Evolutionary conservation across 1,284 basidiomycete genomes (phyloP).

Genomic region (Boletus smithii): DNA sequence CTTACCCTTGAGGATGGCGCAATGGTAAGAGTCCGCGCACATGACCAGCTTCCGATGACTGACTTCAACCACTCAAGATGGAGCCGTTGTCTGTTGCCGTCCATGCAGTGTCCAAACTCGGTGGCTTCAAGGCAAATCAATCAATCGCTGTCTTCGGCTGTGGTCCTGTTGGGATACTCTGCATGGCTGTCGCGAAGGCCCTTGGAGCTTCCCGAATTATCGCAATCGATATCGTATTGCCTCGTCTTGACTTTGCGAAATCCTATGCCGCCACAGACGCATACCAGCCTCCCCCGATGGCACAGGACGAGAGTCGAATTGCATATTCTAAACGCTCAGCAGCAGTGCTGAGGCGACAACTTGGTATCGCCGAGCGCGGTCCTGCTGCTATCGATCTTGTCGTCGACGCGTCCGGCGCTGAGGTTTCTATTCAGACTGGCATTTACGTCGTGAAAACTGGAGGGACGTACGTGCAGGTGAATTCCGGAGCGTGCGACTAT

Average conservation of each 20-base stretch:
- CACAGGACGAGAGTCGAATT: conserved; percentile 63
- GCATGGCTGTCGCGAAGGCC: conserved; percentile 90
- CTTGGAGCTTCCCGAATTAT: conserved; percentile 80
- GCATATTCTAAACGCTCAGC: conserved; percentile 72
- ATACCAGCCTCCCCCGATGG: conserved; percentile 64
- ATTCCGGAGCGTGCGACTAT: conserved; percentile 3
- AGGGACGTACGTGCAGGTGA: conserved; percentile 69
- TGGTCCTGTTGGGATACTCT: conserved; percentile 89
- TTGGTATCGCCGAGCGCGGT: conserved; percentile 61
- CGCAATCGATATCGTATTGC: conserved; percentile 81
- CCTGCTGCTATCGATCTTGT: conserved; percentile 62
- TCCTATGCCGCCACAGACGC: conserved; percentile 84
- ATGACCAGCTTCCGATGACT: background rate
- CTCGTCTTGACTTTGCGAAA: conserved; percentile 85
- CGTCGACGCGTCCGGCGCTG: conserved; percentile 86
- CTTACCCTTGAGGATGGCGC: conserved; percentile 82
- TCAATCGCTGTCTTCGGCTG: conserved; percentile 83
- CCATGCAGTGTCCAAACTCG: conserved; percentile 82
- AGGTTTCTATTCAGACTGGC: conserved; percentile 83
- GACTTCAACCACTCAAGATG: conserved; percentile 52
- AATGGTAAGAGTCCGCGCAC: conserved; percentile 50
- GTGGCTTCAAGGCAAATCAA: conserved; percentile 68
- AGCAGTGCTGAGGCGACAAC: conserved; percentile 50
- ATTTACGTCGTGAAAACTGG: conserved; percentile 71
- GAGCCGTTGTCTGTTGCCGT: conserved; percentile 93